These are phyloP conservation scores for Curvularia eragrostidis DNA, from an alignment of 2,329 filamentous ascomycete genomes.

Conservation along the genomic window DNA sequence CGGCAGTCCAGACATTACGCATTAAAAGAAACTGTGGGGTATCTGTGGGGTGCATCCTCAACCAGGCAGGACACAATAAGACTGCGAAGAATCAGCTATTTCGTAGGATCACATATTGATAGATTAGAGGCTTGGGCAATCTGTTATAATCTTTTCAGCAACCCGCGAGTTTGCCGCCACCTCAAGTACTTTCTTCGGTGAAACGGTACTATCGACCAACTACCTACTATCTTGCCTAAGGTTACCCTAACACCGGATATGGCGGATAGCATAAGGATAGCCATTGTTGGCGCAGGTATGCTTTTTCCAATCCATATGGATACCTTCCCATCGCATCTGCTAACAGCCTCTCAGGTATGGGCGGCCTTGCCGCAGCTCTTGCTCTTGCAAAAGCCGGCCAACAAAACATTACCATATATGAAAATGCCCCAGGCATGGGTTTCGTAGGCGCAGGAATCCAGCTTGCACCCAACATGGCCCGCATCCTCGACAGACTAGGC, in stretches of 20 bases:
- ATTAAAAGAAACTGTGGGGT: constrained; percentile 2
- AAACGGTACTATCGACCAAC: too few species aligned
- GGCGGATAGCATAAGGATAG: constrained; percentile 42
- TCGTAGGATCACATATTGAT: neutral
- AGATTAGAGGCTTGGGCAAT: neutral
- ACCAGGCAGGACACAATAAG: neutral
- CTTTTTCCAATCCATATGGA: neutral
- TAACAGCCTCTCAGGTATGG: constrained; percentile 68
- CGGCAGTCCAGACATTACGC: constrained; percentile 7
- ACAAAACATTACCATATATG: constrained; percentile 74
- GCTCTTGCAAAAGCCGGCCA: constrained; percentile 80
- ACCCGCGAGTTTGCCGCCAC: neutral
- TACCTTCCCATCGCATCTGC: neutral
- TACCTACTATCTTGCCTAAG: neutral
- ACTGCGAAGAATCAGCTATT: neutral
- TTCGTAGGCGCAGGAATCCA: constrained; percentile 89
- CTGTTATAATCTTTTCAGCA: neutral
- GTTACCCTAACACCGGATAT: constrained; percentile 19
- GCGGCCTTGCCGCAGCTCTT: constrained; percentile 74
- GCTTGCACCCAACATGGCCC: constrained; percentile 80
- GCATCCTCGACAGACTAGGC: constrained; percentile 74
- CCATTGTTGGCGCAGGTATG: constrained; percentile 44
- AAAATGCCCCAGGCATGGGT: constrained; percentile 73
- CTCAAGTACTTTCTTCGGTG: neutral
- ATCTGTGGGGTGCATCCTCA: constrained; percentile 2